Conservation (phyloP, 345 rosid species). For the Citrus sp. region DNA sequence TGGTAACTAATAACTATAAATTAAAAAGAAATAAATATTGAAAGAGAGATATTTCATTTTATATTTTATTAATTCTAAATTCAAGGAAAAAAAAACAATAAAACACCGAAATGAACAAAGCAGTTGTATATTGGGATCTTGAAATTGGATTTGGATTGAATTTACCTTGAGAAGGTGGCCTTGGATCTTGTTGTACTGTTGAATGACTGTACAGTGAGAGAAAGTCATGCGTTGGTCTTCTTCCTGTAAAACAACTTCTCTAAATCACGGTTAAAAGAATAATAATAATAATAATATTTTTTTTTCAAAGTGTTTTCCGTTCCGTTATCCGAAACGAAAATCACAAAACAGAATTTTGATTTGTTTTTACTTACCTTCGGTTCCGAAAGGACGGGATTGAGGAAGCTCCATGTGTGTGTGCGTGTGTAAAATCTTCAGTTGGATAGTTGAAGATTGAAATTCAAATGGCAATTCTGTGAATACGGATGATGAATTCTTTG, state of each 20-base stretch:
- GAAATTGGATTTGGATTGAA: conserved; percentile 12
- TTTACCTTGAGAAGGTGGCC: conserved; percentile 73
- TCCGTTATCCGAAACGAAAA: neutral
- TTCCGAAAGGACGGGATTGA: conserved; percentile 64
- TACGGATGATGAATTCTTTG: neutral
- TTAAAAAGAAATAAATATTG: neutral
- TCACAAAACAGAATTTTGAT: neutral
- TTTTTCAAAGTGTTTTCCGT: conserved; percentile 2
- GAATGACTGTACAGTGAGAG: conserved; percentile 85
- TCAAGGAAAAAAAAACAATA: neutral
- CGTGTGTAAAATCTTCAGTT: conserved; percentile 4
- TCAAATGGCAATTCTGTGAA: conserved; percentile 10
- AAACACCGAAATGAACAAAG: neutral
- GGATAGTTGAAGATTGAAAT: neutral
- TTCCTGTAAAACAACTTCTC: conserved; percentile 61
- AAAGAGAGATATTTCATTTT: no score
- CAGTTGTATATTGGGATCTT: conserved; percentile 4
- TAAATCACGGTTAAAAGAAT: conserved; percentile 10
- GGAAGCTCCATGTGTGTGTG: conserved; percentile 64
- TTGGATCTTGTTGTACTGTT: conserved; percentile 72
- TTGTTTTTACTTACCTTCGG: conserved; percentile 49
- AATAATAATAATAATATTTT: neutral
- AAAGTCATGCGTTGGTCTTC: conserved; percentile 86
- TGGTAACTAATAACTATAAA: neutral
- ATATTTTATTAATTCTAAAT: neutral